Evolutionary conservation across 192 early-diverging fungal species (phyloP).

Genomic region (Geosiphon pyriformis): DNA sequence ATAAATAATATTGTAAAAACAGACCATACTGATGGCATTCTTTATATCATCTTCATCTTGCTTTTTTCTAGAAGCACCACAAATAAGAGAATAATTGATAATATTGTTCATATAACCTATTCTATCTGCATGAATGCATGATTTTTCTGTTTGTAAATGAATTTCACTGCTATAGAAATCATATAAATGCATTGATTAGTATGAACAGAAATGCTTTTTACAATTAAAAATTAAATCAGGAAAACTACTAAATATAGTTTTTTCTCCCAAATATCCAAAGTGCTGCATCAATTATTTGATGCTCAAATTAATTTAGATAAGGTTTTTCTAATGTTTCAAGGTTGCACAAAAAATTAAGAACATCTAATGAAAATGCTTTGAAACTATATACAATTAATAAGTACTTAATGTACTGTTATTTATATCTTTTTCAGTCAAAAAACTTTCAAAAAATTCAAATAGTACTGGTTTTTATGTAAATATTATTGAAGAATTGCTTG

Average conservation of each 20-base stretch:
- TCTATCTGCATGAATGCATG: not conserved
- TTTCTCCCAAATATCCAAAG: conserved; percentile 1
- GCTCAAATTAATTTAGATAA: too few species aligned
- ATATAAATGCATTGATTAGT: not conserved
- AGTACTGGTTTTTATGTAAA: too few species aligned
- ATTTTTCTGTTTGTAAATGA: too few species aligned
- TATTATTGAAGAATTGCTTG: too few species aligned
- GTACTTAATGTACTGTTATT: too few species aligned
- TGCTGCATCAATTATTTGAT: not conserved
- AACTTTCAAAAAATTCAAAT: too few species aligned
- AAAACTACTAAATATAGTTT: not conserved
- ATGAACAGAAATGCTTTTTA: not conserved
- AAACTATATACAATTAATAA: too few species aligned
- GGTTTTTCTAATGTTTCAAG: too few species aligned
- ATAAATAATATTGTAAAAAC: conserved; percentile 3
- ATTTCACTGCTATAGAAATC: not conserved
- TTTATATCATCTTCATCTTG: conserved; percentile 4
- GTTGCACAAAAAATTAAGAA: too few species aligned
- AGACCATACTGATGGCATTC: not conserved
- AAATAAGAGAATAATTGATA: not conserved
- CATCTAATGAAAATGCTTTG: conserved; percentile 2
- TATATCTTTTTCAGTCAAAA: too few species aligned
- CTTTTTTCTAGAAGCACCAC: not conserved
- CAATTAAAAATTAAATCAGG: not conserved
- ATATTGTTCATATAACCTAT: conserved; percentile 4